phyloP scores from a whole-genome alignment of 768 basidiomycete genomes.

The Calvatia gigantea region DNA sequence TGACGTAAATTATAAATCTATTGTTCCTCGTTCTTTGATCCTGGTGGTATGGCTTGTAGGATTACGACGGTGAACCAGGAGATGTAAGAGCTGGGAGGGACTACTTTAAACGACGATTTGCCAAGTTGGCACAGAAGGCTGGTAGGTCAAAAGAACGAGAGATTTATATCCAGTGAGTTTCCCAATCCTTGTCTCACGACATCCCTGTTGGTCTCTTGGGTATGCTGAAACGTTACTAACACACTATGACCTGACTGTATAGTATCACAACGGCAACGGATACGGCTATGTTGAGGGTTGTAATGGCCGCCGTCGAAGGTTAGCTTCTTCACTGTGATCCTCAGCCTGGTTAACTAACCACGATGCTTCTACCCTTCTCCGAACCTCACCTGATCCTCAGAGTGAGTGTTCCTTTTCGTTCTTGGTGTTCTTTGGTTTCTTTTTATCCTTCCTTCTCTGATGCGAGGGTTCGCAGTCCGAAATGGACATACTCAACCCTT shows the following conservation, averaged over 20 bases:
- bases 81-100: conserved; percentile 77
- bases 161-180: conserved; percentile 87
- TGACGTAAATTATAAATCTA: not conserved
- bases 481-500: not conserved
- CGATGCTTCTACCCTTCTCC: conserved; percentile 22
- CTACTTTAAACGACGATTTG: conserved; percentile 88
- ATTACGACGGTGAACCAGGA: conserved; percentile 77
- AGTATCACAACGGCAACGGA: conserved; percentile 91
- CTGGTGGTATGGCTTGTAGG: too few species aligned
- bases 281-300: conserved; percentile 81
- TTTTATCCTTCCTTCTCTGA: conserved; percentile 12
- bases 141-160: conserved; percentile 84
- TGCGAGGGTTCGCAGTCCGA: not conserved
- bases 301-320: conserved; percentile 98
- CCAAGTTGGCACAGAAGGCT: conserved; percentile 77
- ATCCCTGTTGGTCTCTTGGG: not conserved
- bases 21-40: conserved; percentile 6
- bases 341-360: conserved; percentile 42
- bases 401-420: conserved; percentile 17
- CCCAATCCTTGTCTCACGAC: not conserved
- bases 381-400: conserved; percentile 9
- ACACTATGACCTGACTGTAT: conserved; percentile 2
- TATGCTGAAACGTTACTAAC: conserved; percentile 7
- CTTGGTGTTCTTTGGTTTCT: conserved; percentile 16
- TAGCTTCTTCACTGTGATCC: conserved; percentile 22